Evolutionary conservation across 2,329 filamentous ascomycete species (phyloP).

Genomic region (Cladophialophora carrionii): DNA sequence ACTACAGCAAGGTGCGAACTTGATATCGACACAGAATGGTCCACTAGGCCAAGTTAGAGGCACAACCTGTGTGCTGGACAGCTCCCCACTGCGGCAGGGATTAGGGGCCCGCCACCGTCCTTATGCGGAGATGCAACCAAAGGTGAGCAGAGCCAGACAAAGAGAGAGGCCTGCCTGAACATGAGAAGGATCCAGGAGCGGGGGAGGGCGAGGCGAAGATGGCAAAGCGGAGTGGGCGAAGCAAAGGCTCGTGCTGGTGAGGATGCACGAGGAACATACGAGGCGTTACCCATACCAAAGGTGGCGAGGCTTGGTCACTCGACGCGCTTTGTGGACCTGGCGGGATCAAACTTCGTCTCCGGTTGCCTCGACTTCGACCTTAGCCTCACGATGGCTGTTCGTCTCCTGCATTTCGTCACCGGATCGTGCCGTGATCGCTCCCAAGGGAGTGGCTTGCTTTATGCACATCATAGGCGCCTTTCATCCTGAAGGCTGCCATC

Average conservation of each 20-base stretch:
- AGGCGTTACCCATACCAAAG: slow-evolving; percentile 20
- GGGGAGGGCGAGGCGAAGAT: slow-evolving; percentile 17
- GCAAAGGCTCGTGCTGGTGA: slow-evolving; percentile 8
- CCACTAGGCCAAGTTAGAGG: slow-evolving; percentile 5
- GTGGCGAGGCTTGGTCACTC: slow-evolving; percentile 27
- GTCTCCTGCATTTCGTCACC: slow-evolving; percentile 14
- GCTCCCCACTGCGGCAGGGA: slow-evolving; percentile 4
- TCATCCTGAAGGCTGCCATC: background rate
- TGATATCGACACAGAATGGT: slow-evolving; percentile 26
- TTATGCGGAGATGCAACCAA: slow-evolving; percentile 25
- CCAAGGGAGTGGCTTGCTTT: slow-evolving; percentile 9
- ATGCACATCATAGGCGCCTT: slow-evolving; percentile 26
- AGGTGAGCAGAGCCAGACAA: slow-evolving; percentile 11
- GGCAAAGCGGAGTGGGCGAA: slow-evolving; percentile 10
- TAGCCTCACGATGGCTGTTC: slow-evolving; percentile 5
- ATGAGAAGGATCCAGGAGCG: slow-evolving; percentile 14
- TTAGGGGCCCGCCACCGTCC: slow-evolving; percentile 10
- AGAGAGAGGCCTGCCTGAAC: slow-evolving; percentile 12
- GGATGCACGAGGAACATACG: slow-evolving; percentile 22
- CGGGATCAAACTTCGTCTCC: slow-evolving; percentile 7
- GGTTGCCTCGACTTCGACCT: slow-evolving; percentile 1
- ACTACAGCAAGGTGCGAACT: slow-evolving; percentile 28
- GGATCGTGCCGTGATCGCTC: slow-evolving; percentile 21
- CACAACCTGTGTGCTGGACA: slow-evolving; percentile 14
- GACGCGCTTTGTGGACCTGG: slow-evolving; percentile 12